A percentile compares a stretch with the other conserved stretches of the same genome.
These are phyloP conservation scores for Apocynum venetum DNA, from an alignment of 257 asterid genomes.

Conservation along the genomic window DNA sequence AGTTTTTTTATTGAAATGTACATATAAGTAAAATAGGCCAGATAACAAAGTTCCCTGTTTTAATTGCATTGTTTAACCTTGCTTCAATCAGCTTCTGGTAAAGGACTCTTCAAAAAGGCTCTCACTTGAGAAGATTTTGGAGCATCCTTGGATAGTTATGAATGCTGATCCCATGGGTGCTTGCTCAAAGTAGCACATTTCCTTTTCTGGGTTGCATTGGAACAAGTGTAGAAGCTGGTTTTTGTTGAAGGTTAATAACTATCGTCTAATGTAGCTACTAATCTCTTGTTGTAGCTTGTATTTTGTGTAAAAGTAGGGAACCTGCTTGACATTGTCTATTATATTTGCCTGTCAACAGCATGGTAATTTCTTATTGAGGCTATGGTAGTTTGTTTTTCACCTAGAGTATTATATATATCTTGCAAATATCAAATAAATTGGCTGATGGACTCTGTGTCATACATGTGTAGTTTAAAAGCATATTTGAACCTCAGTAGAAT, in stretches of 20 bases:
- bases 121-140: slow-evolving; percentile 67
- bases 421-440: too few relatives aligned
- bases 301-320: not conserved
- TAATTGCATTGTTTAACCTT: slow-evolving; percentile 14
- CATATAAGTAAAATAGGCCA: not conserved
- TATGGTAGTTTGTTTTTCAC: not conserved
- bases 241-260: not conserved
- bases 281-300: not conserved
- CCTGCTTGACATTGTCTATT: not conserved
- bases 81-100: slow-evolving; percentile 70
- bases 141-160: slow-evolving; percentile 81
- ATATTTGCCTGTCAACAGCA: not conserved
- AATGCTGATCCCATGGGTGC: slow-evolving; percentile 49
- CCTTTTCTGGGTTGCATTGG: too few relatives aligned
- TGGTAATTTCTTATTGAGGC: not conserved
- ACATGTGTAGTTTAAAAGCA: too few relatives aligned
- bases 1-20: slow-evolving; percentile 4
- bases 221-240: not conserved
- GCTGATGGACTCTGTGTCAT: too few relatives aligned
- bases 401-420: not conserved
- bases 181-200: slow-evolving; percentile 28
- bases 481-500: too few relatives aligned
- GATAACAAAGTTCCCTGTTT: not conserved
- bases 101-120: slow-evolving; percentile 84
- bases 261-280: not conserved